These are phyloP conservation scores for Fusarium staphyleae DNA, from an alignment of 2,329 filamentous ascomycete species.

Conservation along the genomic window DNA sequence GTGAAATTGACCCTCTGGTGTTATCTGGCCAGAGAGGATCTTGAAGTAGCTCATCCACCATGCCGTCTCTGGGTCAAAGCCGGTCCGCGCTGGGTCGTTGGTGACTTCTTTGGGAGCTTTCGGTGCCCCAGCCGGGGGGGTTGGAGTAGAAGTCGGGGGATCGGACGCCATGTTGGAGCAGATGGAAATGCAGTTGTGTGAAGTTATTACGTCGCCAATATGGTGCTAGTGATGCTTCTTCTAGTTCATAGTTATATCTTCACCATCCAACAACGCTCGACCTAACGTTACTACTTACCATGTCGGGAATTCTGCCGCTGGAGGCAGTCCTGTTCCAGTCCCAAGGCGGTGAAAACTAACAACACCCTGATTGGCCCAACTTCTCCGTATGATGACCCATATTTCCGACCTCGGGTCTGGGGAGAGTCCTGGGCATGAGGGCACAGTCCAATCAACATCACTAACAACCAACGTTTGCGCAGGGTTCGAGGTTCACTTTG, in stretches of 20 bases:
- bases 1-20: conserved; percentile 70
- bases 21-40: conserved; percentile 77
- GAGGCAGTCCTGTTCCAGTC: conserved; percentile 2
- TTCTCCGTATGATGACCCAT: conserved; percentile 7
- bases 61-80: conserved; percentile 66
- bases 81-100: conserved; percentile 67
- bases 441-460: conserved; percentile 37
- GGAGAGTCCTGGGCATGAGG: conserved; percentile 14
- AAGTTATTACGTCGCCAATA: conserved; percentile 6
- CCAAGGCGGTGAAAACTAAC: conserved; percentile 32
- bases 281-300: too few species aligned
- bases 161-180: conserved; percentile 32
- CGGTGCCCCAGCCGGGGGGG: conserved; percentile 27
- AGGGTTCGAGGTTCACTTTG: conserved; percentile 24
- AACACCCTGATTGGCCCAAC: conserved; percentile 9
- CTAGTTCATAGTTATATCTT: conserved; percentile 19
- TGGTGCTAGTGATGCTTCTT: conserved; percentile 12
- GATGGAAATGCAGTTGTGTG: too few species aligned
- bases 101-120: conserved; percentile 49
- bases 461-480: conserved; percentile 26
- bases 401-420: conserved; percentile 35
- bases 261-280: conserved; percentile 22
- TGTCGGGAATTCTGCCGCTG: conserved; percentile 25
- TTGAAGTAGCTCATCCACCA: conserved; percentile 89
- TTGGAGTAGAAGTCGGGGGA: conserved; percentile 15